Percentiles rank a stretch among this genome's conserved stretches.
Conservation (phyloP, 2,329 filamentous ascomycete species). For the Torrubiella hemipterigena region DNA sequence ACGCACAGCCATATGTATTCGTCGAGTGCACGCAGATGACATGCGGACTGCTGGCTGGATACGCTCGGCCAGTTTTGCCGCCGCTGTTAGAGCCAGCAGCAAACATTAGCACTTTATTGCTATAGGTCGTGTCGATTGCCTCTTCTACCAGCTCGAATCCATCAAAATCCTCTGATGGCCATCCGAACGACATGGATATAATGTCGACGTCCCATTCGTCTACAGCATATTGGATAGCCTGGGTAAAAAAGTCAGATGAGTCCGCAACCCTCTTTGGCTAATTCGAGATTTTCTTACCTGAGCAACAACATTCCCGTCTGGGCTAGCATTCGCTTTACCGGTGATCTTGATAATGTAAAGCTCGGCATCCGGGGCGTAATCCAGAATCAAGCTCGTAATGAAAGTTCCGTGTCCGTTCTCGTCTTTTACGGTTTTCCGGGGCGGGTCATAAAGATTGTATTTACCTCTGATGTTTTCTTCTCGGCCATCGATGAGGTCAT, state of each 20-base stretch:
- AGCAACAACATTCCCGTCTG: background rate
- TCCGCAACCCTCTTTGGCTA: too few species aligned
- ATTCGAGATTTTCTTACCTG: conserved; percentile 3
- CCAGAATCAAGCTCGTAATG: conserved; percentile 4
- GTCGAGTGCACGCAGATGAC: conserved; percentile 11
- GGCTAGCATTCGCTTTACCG: background rate
- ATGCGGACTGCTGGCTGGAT: conserved; percentile 5
- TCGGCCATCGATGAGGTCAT: background rate
- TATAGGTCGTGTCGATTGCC: conserved; percentile 1
- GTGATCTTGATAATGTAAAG: conserved; percentile 7
- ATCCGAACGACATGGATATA: conserved; percentile 13
- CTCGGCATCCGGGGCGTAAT: conserved; percentile 4
- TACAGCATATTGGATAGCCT: conserved; percentile 9
- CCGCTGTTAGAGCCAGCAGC: conserved; percentile 9
- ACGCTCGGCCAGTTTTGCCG: conserved; percentile 6
- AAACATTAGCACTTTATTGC: conserved; percentile 7
- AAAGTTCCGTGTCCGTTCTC: conserved; percentile 7
- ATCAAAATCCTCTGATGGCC: conserved; percentile 1
- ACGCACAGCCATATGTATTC: conserved; percentile 6
- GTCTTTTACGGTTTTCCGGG: background rate
- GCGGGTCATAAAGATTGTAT: conserved; percentile 1
- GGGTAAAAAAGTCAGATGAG: too few species aligned
- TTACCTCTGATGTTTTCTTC: conserved; percentile 2
- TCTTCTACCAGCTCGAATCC: conserved; percentile 1
- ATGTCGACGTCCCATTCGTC: conserved; percentile 9